Base-by-base conservation (phyloP, 106 monocot species). In the Chionographis japonica region DNA sequence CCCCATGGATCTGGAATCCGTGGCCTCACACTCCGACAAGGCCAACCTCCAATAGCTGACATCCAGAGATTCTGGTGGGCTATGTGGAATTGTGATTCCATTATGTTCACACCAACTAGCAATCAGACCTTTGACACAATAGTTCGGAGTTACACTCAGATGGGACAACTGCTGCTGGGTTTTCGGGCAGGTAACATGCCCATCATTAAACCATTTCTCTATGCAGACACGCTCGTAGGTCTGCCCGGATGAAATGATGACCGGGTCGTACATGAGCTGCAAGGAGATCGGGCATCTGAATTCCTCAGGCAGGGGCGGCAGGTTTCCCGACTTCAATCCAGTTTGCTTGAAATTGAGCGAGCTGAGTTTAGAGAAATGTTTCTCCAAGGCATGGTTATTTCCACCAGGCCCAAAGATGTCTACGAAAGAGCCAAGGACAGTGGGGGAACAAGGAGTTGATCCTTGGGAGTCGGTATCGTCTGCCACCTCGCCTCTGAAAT, bases 261-360 rank as follows among this genome's bases (percentile, higher is more conserved):
- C 92, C 1, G 97, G 97, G 58, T 97, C 97, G 74, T 85, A 84
- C 97, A 97, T 97, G 9, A 97, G 74, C 58, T 92, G 97, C 58
- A 90, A 75, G 36, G 97, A 92, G 51, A 97, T 92, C 2, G 97
- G 97, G 54, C 97, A 97, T 39, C 86, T 82, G 37, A 97, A 72
- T 74, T 97, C 92, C 66, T 89, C 92, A 8, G 97, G 92, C 18
- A 84, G 89, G 12, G 72, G 36, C 5, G 86, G 79, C 61, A 76
- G 68, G 62, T 62, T 80, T 56, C 81, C 73, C 56, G 82, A 83
- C 58, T 40, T 74, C 39, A 36, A 16, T 3, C 70, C 67, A 64
- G 37, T 67, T 42, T 74, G 68, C 67, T 81, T 84, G 7, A 78
- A 75, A 62, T 60, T 73, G 61, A 87, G 87, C 59, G 82, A 87